phyloP scores from a whole-genome alignment of 805 yeast genomes.

The Limtongozyma cylindracea region DNA sequence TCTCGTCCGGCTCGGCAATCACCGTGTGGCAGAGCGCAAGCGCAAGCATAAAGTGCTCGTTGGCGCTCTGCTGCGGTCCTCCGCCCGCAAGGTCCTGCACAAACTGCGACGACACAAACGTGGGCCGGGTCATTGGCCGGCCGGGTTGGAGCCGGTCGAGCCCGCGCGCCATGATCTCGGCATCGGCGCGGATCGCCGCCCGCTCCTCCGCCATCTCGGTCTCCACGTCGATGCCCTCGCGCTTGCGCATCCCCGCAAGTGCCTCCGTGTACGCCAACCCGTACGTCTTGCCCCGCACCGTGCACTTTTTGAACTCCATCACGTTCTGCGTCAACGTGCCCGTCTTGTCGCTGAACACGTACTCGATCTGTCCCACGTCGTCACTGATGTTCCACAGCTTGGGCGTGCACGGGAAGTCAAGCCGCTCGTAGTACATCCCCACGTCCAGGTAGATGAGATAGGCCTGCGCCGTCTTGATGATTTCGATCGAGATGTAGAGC shows the following conservation, averaged over 20 bases:
- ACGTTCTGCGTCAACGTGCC: slow-evolving; percentile 68
- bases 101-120: slow-evolving; percentile 44
- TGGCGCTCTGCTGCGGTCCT: slow-evolving; percentile 23
- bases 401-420: slow-evolving; percentile 60
- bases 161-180: slow-evolving; percentile 36
- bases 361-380: slow-evolving; percentile 67
- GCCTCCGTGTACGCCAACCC: slow-evolving; percentile 67
- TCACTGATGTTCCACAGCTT: slow-evolving; percentile 69
- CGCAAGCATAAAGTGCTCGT: slow-evolving; percentile 55
- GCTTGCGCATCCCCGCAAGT: slow-evolving; percentile 40
- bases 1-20: slow-evolving; percentile 37
- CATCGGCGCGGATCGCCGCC: slow-evolving; percentile 28
- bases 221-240: slow-evolving; percentile 47
- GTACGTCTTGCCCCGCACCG: slow-evolving; percentile 39
- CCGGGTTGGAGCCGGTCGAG: slow-evolving; percentile 12
- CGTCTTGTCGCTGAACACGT: slow-evolving; percentile 62
- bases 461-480: slow-evolving; percentile 56
- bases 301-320: slow-evolving; percentile 63
- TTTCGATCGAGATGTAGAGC: slow-evolving; percentile 53
- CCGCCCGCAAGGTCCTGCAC: slow-evolving; percentile 40
- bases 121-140: too few relatives aligned
- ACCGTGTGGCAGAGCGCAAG: slow-evolving; percentile 65
- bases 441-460: slow-evolving; percentile 48
- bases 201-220: slow-evolving; percentile 20
- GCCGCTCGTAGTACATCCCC: slow-evolving; percentile 38